A percentile compares a stretch with the other conserved stretches of the same genome.
These are phyloP conservation scores for Tolypocladium paradoxum DNA, from an alignment of 2,329 filamentous ascomycete genomes.

Conservation along the genomic window DNA sequence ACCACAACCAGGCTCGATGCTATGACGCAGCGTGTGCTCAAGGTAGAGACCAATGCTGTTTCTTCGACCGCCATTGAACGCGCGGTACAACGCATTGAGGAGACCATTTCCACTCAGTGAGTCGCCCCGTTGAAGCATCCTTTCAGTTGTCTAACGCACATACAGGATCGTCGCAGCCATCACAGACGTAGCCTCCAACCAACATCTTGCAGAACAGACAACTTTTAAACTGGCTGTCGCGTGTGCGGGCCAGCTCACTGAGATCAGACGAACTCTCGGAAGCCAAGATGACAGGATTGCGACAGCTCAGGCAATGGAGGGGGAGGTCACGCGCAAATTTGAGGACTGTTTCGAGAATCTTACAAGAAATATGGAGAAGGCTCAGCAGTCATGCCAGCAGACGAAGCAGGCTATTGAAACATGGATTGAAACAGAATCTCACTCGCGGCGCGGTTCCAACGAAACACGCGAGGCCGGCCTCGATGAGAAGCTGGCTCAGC, in stretches of 20 bases:
- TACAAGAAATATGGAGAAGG: neutral
- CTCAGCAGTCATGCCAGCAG: conserved; percentile 7
- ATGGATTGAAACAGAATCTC: conserved; percentile 2
- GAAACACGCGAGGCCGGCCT: conserved; percentile 7
- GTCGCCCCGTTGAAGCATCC: neutral
- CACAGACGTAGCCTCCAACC: neutral
- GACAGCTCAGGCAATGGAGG: neutral
- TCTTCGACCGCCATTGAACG: neutral
- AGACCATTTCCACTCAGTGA: neutral
- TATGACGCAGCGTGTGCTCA: neutral
- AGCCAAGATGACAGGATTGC: neutral
- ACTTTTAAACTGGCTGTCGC: neutral
- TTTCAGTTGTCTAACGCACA: neutral
- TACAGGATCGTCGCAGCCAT: neutral
- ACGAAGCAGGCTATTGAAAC: conserved; percentile 7
- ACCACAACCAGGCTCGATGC: neutral
- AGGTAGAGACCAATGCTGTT: neutral
- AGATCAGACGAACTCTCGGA: neutral
- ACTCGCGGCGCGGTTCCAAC: conserved; percentile 1
- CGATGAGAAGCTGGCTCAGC: conserved; percentile 7
- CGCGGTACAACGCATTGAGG: neutral
- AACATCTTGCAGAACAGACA: neutral
- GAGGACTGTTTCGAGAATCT: neutral
- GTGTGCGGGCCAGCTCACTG: neutral
- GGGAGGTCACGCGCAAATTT: neutral